Percentiles rank a stretch among this genome's conserved stretches.
Conservation (phyloP, 106 monocot genomes). For the Dendrobium chrysotoxum region DNA sequence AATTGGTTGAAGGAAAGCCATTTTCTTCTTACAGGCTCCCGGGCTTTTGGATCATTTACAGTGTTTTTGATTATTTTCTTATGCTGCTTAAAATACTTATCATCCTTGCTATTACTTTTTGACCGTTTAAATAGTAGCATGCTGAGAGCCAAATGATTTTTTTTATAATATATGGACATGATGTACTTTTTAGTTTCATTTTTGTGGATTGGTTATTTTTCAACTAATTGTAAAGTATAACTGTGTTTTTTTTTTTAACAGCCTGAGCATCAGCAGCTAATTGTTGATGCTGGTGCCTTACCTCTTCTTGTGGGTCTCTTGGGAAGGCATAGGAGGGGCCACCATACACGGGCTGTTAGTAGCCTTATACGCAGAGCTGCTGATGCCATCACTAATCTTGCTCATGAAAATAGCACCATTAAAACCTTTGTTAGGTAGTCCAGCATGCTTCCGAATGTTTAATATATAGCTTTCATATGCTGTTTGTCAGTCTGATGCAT, state of each 20-base stretch:
- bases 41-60: not conserved
- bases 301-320: slow-evolving; percentile 78
- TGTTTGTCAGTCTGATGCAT: not conserved
- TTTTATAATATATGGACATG: not conserved
- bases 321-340: slow-evolving; percentile 53
- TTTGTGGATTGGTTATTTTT: slow-evolving; percentile 6
- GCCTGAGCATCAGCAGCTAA: slow-evolving; percentile 97
- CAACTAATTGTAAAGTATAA: not conserved
- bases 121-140: not conserved
- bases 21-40: not conserved
- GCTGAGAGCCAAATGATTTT: not conserved
- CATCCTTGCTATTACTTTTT: not conserved
- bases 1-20: not conserved
- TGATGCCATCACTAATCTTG: slow-evolving; percentile 97
- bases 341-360: slow-evolving; percentile 49
- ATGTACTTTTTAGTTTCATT: not conserved
- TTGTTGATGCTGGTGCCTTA: slow-evolving; percentile 97
- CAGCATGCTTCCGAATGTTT: not conserved
- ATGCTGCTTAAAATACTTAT: not conserved
- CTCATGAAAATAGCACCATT: slow-evolving; percentile 96
- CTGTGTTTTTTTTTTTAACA: slow-evolving; percentile 32
- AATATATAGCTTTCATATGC: not conserved
- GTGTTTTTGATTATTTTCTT: not conserved
- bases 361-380: slow-evolving; percentile 90
- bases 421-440: slow-evolving; percentile 87